Evolutionary conservation across 2,329 filamentous ascomycete genomes (phyloP), one percentile per base, ranked within the genome.

Genomic region (Phaeophleospora eucalypticola): DNA sequence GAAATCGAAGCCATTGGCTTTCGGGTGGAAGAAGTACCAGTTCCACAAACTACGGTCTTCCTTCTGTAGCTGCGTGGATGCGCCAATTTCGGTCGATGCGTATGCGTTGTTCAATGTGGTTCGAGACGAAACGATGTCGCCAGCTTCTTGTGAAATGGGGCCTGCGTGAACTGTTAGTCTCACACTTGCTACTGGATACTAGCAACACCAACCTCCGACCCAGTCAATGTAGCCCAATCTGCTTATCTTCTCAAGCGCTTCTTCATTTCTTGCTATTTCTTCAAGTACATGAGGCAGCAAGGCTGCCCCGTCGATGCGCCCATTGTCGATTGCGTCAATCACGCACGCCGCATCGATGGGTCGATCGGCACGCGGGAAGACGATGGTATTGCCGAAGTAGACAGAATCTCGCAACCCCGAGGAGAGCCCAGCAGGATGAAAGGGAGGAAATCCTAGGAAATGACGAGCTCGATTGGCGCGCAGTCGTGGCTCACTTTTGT

Each of bases 301-400:
- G n/a, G 36, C 36, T 39, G 36, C 36, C 12, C 36, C 36, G 21
- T 21, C 15, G n/a, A 39, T 39, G 19, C n/a, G n/a, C 21, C 15
- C 36, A n/a, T 39, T 15, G 17, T 39, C 20, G n/a, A 39, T 39
- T 14, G 36, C 36, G 20, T 39, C 19, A 14, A 21, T 39, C 15
- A 39, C 15, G 21, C 36, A 17, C 21, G n/a, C n/a, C 4, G 36
- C 36, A 39, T 39, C 19, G 15, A 39, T 17, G n/a, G 36, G 36
- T 39, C 36, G 36, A 39, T 39, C 36, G n/a, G 36, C 36, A 6
- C 15, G 15, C 7, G 36, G 36, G n/a, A 39, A 39, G n/a, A 39
- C n/a, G 19, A 39, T 4, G 16, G 36, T 39, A n/a, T 21, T 18
- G 36, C 19, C 36, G 8, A 39, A 18, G 36, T 39, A 21, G n/a